Conservation (phyloP, 1,284 basidiomycete genomes). For the Stygiomarasmius scandens region DNA sequence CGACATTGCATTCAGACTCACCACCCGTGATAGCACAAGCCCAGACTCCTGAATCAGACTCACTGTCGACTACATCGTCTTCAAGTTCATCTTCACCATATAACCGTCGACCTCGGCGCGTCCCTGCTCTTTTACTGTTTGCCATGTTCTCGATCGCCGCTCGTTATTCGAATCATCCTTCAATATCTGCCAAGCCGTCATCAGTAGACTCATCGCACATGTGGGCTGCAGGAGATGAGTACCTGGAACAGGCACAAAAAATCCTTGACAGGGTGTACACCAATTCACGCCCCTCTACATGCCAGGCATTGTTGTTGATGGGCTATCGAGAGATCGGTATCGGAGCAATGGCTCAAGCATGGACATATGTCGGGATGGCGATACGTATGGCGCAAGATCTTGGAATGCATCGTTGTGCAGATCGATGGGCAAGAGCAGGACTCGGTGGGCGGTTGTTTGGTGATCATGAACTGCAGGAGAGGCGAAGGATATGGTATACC, state of each 20-base stretch:
- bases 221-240: constrained; percentile 83
- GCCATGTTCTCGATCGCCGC: constrained; percentile 80
- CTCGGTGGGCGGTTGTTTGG: constrained; percentile 65
- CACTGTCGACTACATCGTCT: constrained; percentile 28
- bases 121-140: constrained; percentile 71
- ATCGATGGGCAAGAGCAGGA: constrained; percentile 66
- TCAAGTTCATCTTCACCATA: constrained; percentile 36
- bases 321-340: constrained; percentile 85
- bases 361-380: constrained; percentile 81
- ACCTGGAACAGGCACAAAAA: constrained; percentile 68
- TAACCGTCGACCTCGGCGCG: constrained; percentile 43
- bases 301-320: constrained; percentile 78
- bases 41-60: constrained; percentile 34
- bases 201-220: constrained; percentile 51
- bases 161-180: constrained; percentile 56
- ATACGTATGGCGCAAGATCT: constrained; percentile 86
- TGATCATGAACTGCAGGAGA: constrained; percentile 68
- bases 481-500: constrained; percentile 80
- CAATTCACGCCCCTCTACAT: constrained; percentile 65
- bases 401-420: constrained; percentile 81
- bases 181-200: constrained; percentile 42
- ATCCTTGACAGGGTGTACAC: constrained; percentile 72
- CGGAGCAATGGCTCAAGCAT: constrained; percentile 85
- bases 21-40: background rate
- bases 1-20: background rate